These are phyloP conservation scores for Arabis alpina DNA, from an alignment of 345 rosid genomes.

Conservation along the genomic window DNA sequence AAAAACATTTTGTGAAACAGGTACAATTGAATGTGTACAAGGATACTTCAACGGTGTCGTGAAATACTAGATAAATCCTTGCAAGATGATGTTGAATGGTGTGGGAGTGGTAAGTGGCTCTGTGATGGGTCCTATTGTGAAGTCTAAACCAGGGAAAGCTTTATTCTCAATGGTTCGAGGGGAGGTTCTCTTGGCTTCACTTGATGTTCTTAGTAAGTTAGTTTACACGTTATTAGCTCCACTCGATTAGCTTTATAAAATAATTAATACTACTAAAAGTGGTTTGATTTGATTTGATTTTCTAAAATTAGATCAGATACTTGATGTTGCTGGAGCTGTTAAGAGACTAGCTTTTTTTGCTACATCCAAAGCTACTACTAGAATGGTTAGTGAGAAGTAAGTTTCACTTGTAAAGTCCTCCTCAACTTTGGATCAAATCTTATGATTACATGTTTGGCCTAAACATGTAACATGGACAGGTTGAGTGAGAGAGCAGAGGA, in stretches of 20 bases:
- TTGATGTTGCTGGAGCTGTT: slow-evolving; percentile 91
- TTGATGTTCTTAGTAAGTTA: slow-evolving; percentile 88
- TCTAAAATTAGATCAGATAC: slow-evolving; percentile 51
- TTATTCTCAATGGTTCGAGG: slow-evolving; percentile 83
- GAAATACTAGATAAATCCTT: no score
- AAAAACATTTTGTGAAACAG: no score
- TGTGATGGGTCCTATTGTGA: slow-evolving; percentile 75
- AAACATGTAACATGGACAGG: slow-evolving; percentile 42
- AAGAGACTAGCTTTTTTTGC: slow-evolving; percentile 79
- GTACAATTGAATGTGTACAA: no score
- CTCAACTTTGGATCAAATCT: background rate
- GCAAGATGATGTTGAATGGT: slow-evolving; percentile 72
- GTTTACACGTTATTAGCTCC: background rate
- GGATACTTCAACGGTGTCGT: no score
- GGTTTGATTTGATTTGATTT: background rate
- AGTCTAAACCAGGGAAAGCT: slow-evolving; percentile 77
- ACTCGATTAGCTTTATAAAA: background rate
- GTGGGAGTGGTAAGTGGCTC: slow-evolving; percentile 68
- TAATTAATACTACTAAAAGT: background rate
- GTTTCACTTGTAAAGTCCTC: background rate
- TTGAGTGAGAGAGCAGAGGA: slow-evolving; percentile 84
- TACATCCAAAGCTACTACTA: slow-evolving; percentile 72
- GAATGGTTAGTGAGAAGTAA: slow-evolving; percentile 63
- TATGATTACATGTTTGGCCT: background rate
- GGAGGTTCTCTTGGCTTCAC: slow-evolving; percentile 82